Conservation (phyloP, 768 basidiomycete genomes). For the Hysterangium stoloniferum region DNA sequence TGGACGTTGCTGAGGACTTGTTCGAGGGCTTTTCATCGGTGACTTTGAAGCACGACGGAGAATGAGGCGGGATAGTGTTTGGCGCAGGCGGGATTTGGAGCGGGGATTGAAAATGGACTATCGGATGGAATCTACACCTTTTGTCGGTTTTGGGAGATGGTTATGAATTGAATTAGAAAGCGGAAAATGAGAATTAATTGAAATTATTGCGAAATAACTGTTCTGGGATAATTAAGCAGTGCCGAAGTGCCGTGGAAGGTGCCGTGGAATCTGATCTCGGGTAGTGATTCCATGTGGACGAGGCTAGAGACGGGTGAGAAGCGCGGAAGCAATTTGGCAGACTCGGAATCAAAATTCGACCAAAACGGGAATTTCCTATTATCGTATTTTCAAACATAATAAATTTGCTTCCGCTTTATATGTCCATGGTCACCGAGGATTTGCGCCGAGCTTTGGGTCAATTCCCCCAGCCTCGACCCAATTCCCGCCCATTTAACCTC, state of each 20-base stretch:
- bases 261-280: slow-evolving; percentile 8
- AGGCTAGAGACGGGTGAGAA: slow-evolving; percentile 7
- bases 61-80: slow-evolving; percentile 28
- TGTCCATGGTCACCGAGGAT: slow-evolving; percentile 2
- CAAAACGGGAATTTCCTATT: background rate
- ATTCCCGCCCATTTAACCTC: slow-evolving; percentile 23
- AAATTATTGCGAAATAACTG: background rate
- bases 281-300: slow-evolving; percentile 8
- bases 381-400: background rate
- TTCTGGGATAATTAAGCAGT: background rate
- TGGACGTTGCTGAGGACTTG: slow-evolving; percentile 53
- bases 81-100: no score
- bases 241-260: background rate
- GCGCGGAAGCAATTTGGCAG: background rate
- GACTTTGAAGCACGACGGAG: slow-evolving; percentile 72
- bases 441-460: background rate
- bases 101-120: no score
- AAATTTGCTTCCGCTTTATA: slow-evolving; percentile 4
- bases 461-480: background rate
- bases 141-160: no score
- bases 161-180: no score
- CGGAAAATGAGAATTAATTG: no score
- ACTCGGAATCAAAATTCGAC: background rate
- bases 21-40: slow-evolving; percentile 89
- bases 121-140: no score